phyloP scores from a whole-genome alignment of 2,329 filamentous ascomycete genomes.

The Aspergillus eucalypticola region DNA sequence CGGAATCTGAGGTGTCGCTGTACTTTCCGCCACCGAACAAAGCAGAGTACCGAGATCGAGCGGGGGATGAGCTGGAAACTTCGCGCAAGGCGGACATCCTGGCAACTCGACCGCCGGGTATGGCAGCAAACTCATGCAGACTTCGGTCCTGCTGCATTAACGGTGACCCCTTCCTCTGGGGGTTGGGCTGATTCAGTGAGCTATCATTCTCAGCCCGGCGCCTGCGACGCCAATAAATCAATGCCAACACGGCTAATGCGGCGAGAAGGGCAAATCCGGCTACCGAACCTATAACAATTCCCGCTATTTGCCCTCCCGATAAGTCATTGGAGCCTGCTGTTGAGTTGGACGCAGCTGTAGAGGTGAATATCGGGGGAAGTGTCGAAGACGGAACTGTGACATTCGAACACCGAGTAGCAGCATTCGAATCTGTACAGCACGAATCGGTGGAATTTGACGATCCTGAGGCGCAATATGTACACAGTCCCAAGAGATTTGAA shows the following conservation, averaged over 20 bases:
- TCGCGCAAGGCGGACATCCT: constrained; percentile 93
- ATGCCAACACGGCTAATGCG: constrained; percentile 60
- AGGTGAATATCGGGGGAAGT: constrained; percentile 60
- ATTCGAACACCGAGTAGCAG: constrained; percentile 69
- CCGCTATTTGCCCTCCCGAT: constrained; percentile 85
- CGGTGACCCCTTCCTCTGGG: constrained; percentile 50
- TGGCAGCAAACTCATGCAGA: constrained; percentile 65
- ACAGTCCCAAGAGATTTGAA: constrained; percentile 71
- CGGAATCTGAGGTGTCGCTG: constrained; percentile 59
- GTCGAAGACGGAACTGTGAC: constrained; percentile 74
- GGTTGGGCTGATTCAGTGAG: constrained; percentile 88
- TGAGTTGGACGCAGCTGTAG: constrained; percentile 66
- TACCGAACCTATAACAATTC: constrained; percentile 80
- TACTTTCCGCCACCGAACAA: constrained; percentile 51
- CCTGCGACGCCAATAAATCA: constrained; percentile 60
- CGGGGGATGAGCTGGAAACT: constrained; percentile 63
- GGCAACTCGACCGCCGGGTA: constrained; percentile 86
- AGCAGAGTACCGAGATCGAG: constrained; percentile 54
- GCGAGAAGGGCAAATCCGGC: constrained; percentile 69
- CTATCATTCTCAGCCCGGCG: constrained; percentile 66
- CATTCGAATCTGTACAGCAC: constrained; percentile 82
- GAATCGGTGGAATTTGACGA: constrained; percentile 92
- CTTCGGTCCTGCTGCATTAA: constrained; percentile 46
- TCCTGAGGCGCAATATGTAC: constrained; percentile 79
- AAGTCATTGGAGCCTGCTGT: constrained; percentile 54